Conservation (phyloP, 2,329 filamentous ascomycete species). For the Diaporthe citri region DNA sequence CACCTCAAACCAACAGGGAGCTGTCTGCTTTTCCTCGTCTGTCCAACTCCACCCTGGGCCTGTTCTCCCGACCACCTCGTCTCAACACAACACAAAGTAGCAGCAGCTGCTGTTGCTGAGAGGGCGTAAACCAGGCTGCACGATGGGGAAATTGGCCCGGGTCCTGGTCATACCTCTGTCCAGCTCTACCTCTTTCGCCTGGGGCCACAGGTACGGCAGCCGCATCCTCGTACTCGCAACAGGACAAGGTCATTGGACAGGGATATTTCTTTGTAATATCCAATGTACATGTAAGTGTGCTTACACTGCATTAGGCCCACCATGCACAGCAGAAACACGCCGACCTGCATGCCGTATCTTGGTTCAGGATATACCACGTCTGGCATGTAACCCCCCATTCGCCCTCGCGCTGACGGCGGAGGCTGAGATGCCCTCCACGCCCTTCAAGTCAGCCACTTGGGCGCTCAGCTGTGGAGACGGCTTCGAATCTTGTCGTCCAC, state of each 20-base stretch:
- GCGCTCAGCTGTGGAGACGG: conserved; percentile 11
- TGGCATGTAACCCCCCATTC: not conserved
- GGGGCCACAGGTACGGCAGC: not conserved
- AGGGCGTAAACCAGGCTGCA: not conserved
- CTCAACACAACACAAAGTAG: not conserved
- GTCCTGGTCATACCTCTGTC: not conserved
- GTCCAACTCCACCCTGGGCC: not conserved
- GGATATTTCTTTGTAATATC: not conserved
- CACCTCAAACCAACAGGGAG: conserved; percentile 2
- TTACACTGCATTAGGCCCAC: conserved; percentile 27
- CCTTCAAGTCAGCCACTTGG: conserved; percentile 13
- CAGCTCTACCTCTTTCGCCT: not conserved
- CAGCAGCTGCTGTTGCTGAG: not conserved
- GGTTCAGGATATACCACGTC: conserved; percentile 5
- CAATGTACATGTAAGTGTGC: conserved; percentile 2
- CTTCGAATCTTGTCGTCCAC: not conserved
- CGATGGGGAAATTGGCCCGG: not conserved
- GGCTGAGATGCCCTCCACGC: conserved; percentile 19
- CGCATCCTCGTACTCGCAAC: conserved; percentile 13
- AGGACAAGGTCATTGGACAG: not conserved
- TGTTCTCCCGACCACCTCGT: not conserved
- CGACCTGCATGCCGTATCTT: conserved; percentile 26
- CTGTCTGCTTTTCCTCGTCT: not conserved
- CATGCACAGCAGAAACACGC: conserved; percentile 22
- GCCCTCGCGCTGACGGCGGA: conserved; percentile 1